Conservation (phyloP, 176 grass and related monocot species). For the Oryza australiensis region DNA sequence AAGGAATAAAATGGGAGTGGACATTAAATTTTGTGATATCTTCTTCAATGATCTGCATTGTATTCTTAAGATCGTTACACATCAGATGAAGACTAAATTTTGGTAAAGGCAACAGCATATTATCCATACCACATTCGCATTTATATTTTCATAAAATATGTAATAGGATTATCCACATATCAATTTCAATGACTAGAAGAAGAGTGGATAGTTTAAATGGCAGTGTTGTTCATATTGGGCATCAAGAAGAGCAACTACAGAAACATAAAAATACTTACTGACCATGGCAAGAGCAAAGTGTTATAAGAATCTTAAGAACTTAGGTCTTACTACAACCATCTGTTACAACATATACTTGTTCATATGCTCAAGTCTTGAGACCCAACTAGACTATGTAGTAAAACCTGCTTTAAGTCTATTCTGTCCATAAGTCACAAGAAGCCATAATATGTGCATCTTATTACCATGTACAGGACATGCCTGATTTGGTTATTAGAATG, state of each 20-base stretch:
- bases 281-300: neutral
- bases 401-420: neutral
- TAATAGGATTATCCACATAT: neutral
- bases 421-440: neutral
- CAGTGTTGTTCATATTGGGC: neutral
- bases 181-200: slow-evolving; percentile 14
- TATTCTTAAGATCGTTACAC: slow-evolving; percentile 12
- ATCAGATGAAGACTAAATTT: neutral
- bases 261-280: neutral
- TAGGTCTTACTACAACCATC: neutral
- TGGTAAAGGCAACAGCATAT: slow-evolving; percentile 1
- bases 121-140: neutral
- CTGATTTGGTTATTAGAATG: neutral
- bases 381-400: neutral
- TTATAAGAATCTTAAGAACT: neutral
- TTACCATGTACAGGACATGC: neutral
- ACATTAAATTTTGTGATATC: slow-evolving; percentile 91
- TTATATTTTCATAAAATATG: neutral
- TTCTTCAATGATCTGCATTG: slow-evolving; percentile 73
- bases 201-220: neutral
- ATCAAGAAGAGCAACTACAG: neutral
- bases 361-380: neutral
- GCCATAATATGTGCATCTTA: neutral
- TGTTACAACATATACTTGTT: slow-evolving; percentile 8
- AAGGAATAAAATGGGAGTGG: slow-evolving; percentile 64